Evolutionary conservation across 2,329 filamentous ascomycete species (phyloP).

Genomic region (Claviceps sp.): DNA sequence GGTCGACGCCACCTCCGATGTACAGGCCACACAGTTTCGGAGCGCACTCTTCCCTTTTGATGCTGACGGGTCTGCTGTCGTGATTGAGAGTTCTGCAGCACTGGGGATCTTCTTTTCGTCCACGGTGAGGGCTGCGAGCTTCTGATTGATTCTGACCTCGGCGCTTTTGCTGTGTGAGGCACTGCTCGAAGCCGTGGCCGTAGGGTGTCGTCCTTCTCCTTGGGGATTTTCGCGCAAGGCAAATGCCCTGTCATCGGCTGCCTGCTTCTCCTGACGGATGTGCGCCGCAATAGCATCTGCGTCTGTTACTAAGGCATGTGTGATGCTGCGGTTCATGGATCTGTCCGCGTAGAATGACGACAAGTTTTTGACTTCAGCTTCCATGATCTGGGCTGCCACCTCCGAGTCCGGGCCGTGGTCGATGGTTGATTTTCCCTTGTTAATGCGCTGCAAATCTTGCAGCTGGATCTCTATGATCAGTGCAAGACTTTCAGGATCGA

Average conservation of each 20-base stretch:
- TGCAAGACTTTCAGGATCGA: constrained; percentile 7
- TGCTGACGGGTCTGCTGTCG: no score
- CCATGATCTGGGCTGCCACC: constrained; percentile 6
- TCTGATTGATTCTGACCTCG: background rate
- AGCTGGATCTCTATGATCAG: constrained; percentile 10
- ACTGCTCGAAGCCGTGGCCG: background rate
- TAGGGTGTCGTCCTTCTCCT: background rate
- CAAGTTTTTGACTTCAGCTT: constrained; percentile 7
- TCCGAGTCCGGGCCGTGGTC: constrained; percentile 3
- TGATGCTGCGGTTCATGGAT: constrained; percentile 9
- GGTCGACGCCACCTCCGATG: background rate
- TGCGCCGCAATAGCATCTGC: constrained; percentile 3
- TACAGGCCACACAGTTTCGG: constrained; percentile 2
- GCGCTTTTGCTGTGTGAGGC: background rate
- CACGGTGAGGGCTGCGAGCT: background rate
- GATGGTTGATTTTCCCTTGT: constrained; percentile 7
- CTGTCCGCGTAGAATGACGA: constrained; percentile 5
- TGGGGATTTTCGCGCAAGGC: no score
- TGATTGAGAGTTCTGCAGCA: no score
- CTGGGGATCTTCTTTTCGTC: background rate
- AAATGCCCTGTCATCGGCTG: background rate
- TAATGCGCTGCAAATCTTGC: constrained; percentile 7
- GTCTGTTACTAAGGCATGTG: constrained; percentile 7
- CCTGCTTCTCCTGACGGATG: background rate
- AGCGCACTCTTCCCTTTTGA: background rate